A percentile compares a stretch with the other conserved stretches of the same genome.
Conservation (phyloP, 305 asterid species). For the Plantago rigida region DNA sequence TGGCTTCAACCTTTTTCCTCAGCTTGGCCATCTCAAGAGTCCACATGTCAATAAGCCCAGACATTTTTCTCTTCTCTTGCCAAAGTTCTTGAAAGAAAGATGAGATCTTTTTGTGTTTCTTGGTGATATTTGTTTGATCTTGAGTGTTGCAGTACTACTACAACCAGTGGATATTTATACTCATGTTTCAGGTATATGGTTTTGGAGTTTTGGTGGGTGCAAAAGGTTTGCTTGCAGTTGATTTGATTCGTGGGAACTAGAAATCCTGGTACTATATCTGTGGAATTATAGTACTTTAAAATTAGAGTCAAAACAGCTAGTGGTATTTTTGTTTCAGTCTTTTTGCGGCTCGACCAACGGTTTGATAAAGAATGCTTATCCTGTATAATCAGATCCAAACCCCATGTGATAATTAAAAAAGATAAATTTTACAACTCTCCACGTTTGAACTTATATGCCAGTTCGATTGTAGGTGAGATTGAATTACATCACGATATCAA, state of each 20-base stretch:
- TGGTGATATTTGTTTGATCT: neutral
- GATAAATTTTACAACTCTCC: too few relatives aligned
- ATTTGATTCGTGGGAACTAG: neutral
- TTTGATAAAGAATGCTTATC: neutral
- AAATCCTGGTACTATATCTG: neutral
- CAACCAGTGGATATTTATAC: neutral
- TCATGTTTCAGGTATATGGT: neutral
- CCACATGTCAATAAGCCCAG: constrained; percentile 36
- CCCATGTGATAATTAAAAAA: too few relatives aligned
- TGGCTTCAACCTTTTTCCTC: constrained; percentile 22
- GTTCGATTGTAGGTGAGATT: too few relatives aligned
- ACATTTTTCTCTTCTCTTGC: constrained; percentile 17
- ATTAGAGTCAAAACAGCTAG: neutral
- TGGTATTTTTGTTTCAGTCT: neutral
- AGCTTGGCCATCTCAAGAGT: constrained; percentile 29
- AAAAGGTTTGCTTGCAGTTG: neutral
- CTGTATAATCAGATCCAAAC: too few relatives aligned
- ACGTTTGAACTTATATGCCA: too few relatives aligned
- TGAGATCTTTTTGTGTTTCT: neutral
- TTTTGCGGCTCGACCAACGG: neutral
- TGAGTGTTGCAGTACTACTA: neutral
- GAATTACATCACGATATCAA: too few relatives aligned
- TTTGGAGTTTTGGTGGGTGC: neutral
- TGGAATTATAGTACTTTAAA: neutral
- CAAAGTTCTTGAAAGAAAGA: neutral